Evolutionary conservation across 2,329 filamentous ascomycete species (phyloP).

Genomic region (Sporothrix globosa): DNA sequence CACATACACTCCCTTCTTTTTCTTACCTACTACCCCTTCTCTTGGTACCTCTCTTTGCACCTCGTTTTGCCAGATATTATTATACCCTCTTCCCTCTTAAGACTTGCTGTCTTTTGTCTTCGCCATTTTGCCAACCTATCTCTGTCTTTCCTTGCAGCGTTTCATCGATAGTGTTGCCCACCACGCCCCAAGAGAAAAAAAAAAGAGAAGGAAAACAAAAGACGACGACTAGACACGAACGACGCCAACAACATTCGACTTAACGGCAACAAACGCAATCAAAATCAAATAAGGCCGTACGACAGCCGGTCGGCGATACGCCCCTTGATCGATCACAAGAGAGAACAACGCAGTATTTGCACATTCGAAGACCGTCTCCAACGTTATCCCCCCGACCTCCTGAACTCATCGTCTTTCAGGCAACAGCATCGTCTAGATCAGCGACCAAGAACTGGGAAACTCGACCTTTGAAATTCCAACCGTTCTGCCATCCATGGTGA

Average conservation of each 20-base stretch:
- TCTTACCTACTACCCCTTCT: neutral
- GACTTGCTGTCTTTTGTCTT: neutral
- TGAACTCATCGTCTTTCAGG: neutral
- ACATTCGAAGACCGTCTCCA: neutral
- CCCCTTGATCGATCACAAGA: neutral
- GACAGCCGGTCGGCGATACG: neutral
- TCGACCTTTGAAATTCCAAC: neutral
- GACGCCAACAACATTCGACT: neutral
- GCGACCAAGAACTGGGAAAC: neutral
- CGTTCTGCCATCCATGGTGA: neutral
- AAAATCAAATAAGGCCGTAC: neutral
- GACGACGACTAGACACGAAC: neutral
- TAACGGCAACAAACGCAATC: neutral
- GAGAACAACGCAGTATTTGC: neutral
- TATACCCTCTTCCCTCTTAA: slow-evolving; percentile 22
- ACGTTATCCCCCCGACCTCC: neutral
- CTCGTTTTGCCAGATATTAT: slow-evolving; percentile 23
- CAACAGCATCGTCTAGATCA: neutral
- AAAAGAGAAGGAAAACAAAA: neutral
- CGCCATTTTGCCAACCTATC: slow-evolving; percentile 42
- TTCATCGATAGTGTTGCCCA: slow-evolving; percentile 37
- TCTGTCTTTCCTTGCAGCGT: slow-evolving; percentile 44
- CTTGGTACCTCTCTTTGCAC: slow-evolving; percentile 25
- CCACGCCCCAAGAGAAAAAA: neutral
- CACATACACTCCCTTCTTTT: neutral